phyloP scores from a whole-genome alignment of 2,329 filamentous ascomycete genomes.

The Catunica adiposa region DNA sequence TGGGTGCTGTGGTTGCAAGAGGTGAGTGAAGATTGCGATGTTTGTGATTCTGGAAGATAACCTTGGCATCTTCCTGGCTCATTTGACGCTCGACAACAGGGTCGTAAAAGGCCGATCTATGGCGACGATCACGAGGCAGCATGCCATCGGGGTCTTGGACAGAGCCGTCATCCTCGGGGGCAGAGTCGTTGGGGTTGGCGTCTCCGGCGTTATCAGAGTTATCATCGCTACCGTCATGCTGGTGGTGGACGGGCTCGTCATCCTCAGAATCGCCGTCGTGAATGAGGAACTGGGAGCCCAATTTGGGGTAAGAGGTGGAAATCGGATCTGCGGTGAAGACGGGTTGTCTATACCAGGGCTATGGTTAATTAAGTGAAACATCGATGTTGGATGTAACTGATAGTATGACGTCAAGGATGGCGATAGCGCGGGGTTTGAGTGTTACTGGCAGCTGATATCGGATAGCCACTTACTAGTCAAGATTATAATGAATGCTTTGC shows the following conservation, averaged over 20 bases:
- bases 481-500: neutral
- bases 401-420: neutral
- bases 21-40: conserved; percentile 10
- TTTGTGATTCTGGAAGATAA: conserved; percentile 59
- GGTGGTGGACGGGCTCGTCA: conserved; percentile 12
- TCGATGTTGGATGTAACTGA: neutral
- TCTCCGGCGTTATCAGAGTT: conserved; percentile 10
- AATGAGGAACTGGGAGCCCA: conserved; percentile 15
- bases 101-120: conserved; percentile 78
- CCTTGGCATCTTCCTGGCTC: conserved; percentile 84
- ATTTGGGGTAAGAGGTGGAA: conserved; percentile 12
- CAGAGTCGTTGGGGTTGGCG: neutral
- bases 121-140: conserved; percentile 42
- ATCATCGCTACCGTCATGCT: conserved; percentile 4
- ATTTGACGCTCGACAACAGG: conserved; percentile 86
- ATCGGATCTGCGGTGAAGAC: conserved; percentile 4
- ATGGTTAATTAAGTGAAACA: neutral
- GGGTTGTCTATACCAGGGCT: neutral
- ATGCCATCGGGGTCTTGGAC: conserved; percentile 34
- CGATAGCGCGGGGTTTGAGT: neutral
- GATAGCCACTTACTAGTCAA: conserved; percentile 1
- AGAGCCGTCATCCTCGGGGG: conserved; percentile 7
- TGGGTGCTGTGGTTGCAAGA: neutral
- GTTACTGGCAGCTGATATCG: neutral
- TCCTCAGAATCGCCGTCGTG: conserved; percentile 16